These are phyloP conservation scores for Triticum aestivum DNA, from an alignment of 176 grass and related monocot species.

Conservation along the genomic window IWGSC_CS_RefSeq_v2.1 NC_057807.1:655911068-655911567, in stretches of 20 bases:
- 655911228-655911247: neutral
- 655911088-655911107: neutral
- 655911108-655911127: too few relatives aligned
- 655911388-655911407: neutral
- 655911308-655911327: constrained; percentile 12
- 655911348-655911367: neutral
- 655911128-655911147: too few relatives aligned
- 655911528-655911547: too few relatives aligned
- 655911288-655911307: neutral
- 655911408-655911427: neutral
- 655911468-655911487: too few relatives aligned
- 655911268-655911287: constrained; percentile 19
- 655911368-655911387: neutral
- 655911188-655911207: neutral
- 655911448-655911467: neutral
- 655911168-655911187: neutral
- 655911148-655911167: too few relatives aligned
- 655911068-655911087: neutral
- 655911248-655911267: constrained; percentile 31
- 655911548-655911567: too few relatives aligned
- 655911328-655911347: neutral
- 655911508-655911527: too few relatives aligned
- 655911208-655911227: neutral
- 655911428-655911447: neutral
- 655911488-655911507: too few relatives aligned